Percentiles rank a stretch among this genome's conserved stretches.
phyloP scores from a whole-genome alignment of 768 basidiomycete genomes.

The Gelatoporia subvermispora region DNA sequence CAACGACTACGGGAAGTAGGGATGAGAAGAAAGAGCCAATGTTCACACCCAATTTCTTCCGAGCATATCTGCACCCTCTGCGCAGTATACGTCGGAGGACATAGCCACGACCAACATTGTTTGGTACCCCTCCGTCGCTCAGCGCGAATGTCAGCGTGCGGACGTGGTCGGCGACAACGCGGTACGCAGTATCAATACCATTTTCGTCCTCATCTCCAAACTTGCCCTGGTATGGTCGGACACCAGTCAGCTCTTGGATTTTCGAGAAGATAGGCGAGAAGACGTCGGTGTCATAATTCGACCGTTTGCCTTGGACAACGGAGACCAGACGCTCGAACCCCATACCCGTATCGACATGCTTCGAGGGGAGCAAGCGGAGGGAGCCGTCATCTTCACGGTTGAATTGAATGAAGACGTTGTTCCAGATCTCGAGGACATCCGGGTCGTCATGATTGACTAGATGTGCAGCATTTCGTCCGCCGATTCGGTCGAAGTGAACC shows the following conservation, averaged over 20 bases:
- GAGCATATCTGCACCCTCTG: constrained; percentile 90
- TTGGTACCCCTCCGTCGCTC: constrained; percentile 94
- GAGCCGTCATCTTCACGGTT: constrained; percentile 90
- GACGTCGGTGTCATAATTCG: constrained; percentile 98
- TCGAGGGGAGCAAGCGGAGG: constrained; percentile 75
- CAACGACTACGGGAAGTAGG: constrained; percentile 82
- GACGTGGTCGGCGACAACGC: constrained; percentile 95
- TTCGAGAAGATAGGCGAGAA: constrained; percentile 85
- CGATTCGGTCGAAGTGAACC: constrained; percentile 95
- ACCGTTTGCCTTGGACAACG: constrained; percentile 81
- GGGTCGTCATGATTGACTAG: constrained; percentile 97
- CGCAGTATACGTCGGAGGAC: constrained; percentile 93
- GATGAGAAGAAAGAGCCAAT: constrained; percentile 96
- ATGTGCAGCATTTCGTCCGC: constrained; percentile 90
- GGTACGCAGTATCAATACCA: constrained; percentile 96
- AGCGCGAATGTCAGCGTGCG: constrained; percentile 93
- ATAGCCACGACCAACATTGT: constrained; percentile 94
- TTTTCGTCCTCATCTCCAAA: constrained; percentile 94
- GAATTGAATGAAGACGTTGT: constrained; percentile 99
- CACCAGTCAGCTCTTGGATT: constrained; percentile 86
- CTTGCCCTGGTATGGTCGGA: constrained; percentile 81
- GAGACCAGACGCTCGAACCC: constrained; percentile 98
- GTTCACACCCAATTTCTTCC: constrained; percentile 88
- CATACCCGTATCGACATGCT: constrained; percentile 99
- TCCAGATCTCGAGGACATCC: constrained; percentile 97